A percentile compares a stretch with the other conserved stretches of the same genome.
Conservation (phyloP, 2,329 filamentous ascomycete genomes). For the Rhexocercosporidium sp. region DNA sequence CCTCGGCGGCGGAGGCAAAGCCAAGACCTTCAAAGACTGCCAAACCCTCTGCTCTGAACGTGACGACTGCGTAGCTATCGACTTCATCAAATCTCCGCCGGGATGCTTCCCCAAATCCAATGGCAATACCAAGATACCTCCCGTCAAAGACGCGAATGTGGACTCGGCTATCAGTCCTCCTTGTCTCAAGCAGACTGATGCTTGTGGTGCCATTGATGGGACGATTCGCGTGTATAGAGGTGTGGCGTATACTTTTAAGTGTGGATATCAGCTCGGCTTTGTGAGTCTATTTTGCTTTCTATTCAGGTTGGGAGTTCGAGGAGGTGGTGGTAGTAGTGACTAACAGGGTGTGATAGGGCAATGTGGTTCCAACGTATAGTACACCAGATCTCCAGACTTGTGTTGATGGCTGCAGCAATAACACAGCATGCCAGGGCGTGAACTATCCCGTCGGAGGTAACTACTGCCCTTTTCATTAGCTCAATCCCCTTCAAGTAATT, state of each 20-base stretch:
- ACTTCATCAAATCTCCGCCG: background rate
- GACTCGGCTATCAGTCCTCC: background rate
- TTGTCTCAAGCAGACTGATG: background rate
- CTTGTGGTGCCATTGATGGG: background rate
- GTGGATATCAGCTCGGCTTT: background rate
- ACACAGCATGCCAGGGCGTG: background rate
- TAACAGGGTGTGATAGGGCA: background rate
- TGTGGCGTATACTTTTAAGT: slow-evolving; percentile 6
- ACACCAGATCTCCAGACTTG: slow-evolving; percentile 11
- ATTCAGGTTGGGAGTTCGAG: background rate
- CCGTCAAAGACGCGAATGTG: slow-evolving; percentile 3
- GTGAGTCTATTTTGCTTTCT: background rate
- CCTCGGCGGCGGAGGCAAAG: slow-evolving; percentile 1
- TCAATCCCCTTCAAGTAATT: background rate
- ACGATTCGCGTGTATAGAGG: slow-evolving; percentile 2
- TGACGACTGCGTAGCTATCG: slow-evolving; percentile 1
- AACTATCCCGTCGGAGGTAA: slow-evolving; percentile 9
- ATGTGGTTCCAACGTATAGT: background rate
- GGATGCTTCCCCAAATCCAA: slow-evolving; percentile 4
- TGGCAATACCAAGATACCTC: background rate
- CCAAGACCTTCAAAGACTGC: slow-evolving; percentile 4
- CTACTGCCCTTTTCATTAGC: too few species aligned
- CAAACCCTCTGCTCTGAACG: slow-evolving; percentile 2
- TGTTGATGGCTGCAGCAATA: background rate
- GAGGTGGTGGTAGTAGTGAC: background rate